A percentile compares a stretch with the other conserved stretches of the same genome.
These are phyloP conservation scores for Starmerella sirachaensis DNA, from an alignment of 805 yeast genomes.

Conservation along the genomic window DNA sequence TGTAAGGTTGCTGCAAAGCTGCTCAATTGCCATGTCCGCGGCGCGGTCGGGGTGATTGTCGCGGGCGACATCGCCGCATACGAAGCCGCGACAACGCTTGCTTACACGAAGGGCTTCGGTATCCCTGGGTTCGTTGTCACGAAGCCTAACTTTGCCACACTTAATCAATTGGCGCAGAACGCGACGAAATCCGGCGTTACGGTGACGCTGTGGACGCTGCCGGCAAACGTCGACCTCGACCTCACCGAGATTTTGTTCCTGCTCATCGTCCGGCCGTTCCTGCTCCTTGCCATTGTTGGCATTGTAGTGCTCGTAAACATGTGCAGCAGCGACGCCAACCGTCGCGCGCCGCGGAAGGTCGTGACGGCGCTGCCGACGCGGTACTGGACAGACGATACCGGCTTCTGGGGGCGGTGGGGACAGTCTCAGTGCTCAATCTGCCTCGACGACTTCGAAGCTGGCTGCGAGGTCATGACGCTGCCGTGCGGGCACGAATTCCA, in stretches of 20 bases:
- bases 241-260: slow-evolving; percentile 30
- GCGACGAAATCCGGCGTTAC: too few relatives aligned
- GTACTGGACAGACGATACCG: slow-evolving; percentile 23
- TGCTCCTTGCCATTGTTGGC: slow-evolving; percentile 30
- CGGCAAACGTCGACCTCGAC: slow-evolving; percentile 19
- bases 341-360: slow-evolving; percentile 30
- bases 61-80: slow-evolving; percentile 42
- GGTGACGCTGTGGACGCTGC: slow-evolving; percentile 15
- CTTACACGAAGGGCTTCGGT: slow-evolving; percentile 17
- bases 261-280: slow-evolving; percentile 32
- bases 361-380: slow-evolving; percentile 31
- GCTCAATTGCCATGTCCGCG: slow-evolving; percentile 32
- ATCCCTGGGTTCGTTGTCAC: slow-evolving; percentile 46
- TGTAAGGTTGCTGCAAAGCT: slow-evolving; percentile 48
- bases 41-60: slow-evolving; percentile 43
- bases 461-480: slow-evolving; percentile 38
- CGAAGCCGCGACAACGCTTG: slow-evolving; percentile 19
- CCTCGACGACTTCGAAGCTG: slow-evolving; percentile 41
- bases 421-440: slow-evolving; percentile 43
- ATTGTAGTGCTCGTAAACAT: slow-evolving; percentile 29
- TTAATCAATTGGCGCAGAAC: slow-evolving; percentile 14
- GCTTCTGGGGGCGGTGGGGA: slow-evolving; percentile 2
- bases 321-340: slow-evolving; percentile 26
- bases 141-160: slow-evolving; percentile 32
- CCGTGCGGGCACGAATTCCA: slow-evolving; percentile 55